Evolutionary conservation across 345 rosid species (phyloP).

Genomic region (Hibiscus syriacus): DNA sequence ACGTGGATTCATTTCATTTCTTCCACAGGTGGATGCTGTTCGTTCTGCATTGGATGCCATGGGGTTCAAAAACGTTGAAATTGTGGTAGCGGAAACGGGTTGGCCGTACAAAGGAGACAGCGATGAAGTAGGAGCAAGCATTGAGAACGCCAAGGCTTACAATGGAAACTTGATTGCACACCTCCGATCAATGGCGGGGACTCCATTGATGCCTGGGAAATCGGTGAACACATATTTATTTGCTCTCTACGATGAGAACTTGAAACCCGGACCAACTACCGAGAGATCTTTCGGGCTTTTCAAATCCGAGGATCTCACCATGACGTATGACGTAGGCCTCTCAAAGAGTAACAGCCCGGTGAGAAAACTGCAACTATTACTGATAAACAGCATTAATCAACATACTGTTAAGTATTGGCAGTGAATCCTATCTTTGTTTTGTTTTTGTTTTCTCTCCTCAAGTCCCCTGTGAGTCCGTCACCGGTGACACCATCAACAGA

Average conservation of each 20-base stretch:
- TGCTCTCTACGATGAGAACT: conserved; percentile 77
- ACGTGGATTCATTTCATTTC: neutral
- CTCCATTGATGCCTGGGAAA: conserved; percentile 90
- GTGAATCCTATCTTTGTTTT: neutral
- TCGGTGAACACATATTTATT: conserved; percentile 78
- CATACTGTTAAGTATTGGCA: neutral
- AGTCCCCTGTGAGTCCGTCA: conserved; percentile 14
- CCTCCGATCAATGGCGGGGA: conserved; percentile 65
- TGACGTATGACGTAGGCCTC: conserved; percentile 75
- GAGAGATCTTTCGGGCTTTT: conserved; percentile 73
- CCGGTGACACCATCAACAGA: conserved; percentile 14
- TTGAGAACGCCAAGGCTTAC: conserved; percentile 79
- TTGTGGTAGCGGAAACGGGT: conserved; percentile 89
- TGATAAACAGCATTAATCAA: neutral
- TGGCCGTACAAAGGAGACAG: conserved; percentile 93
- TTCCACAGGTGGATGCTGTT: conserved; percentile 71
- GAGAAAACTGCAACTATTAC: neutral
- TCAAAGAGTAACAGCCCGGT: conserved; percentile 31
- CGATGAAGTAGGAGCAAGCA: conserved; percentile 55
- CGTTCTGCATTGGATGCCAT: conserved; percentile 52
- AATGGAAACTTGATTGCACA: conserved; percentile 77
- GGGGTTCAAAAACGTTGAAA: conserved; percentile 74
- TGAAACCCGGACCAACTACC: conserved; percentile 71
- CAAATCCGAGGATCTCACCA: conserved; percentile 63
- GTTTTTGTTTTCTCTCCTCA: neutral